phyloP scores from a whole-genome alignment of 2,329 filamentous ascomycete species.

The Colletotrichum tabaci region DNA sequence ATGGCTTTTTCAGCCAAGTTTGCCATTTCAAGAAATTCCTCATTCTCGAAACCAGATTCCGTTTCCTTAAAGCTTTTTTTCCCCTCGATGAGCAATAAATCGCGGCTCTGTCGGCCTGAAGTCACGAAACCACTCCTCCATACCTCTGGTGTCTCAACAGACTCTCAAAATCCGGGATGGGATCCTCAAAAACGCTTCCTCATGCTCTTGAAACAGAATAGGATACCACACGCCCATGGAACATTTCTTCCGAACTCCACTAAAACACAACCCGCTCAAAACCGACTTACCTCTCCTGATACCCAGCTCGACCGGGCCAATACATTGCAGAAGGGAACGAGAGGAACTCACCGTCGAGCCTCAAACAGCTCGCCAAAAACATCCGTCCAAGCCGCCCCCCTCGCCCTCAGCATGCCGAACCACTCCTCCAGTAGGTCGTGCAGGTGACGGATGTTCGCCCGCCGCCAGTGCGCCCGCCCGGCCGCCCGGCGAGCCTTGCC shows the following conservation, averaged over 20 bases:
- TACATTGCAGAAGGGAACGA: neutral
- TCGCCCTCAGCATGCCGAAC: constrained; percentile 3
- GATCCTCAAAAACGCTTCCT: too few species aligned
- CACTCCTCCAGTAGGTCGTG: constrained; percentile 33
- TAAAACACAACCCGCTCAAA: neutral
- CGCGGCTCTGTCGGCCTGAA: too few species aligned
- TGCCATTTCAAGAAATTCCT: too few species aligned
- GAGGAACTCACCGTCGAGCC: neutral
- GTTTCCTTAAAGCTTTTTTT: too few species aligned
- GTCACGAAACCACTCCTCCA: too few species aligned
- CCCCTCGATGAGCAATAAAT: too few species aligned
- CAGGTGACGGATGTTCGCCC: constrained; percentile 18
- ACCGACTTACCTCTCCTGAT: neutral
- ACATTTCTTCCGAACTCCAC: neutral
- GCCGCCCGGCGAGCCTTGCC: neutral
- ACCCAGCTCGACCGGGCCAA: neutral
- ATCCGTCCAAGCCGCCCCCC: neutral
- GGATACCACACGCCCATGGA: neutral
- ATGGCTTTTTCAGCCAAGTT: too few species aligned
- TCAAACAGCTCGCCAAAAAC: constrained; percentile 22
- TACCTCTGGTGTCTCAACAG: too few species aligned
- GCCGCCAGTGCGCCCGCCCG: constrained; percentile 2
- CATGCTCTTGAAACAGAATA: neutral
- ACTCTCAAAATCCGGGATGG: too few species aligned
- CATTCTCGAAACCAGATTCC: too few species aligned